phyloP scores from a whole-genome alignment of 192 early-diverging fungal species.

The Coemansia sp. region DNA sequence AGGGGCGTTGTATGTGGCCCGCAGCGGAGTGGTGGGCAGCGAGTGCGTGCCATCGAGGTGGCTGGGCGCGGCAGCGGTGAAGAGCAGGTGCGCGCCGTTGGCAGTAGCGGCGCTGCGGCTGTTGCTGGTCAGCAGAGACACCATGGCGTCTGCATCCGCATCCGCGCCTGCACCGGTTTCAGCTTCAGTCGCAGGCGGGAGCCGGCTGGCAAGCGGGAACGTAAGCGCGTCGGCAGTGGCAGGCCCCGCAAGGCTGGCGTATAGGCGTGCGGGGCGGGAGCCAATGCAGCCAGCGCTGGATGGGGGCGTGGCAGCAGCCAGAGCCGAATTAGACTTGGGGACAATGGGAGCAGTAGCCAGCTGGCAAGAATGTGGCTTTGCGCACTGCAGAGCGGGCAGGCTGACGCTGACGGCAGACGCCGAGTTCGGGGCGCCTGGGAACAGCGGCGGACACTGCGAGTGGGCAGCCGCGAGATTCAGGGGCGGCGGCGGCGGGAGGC shows the following conservation, averaged over 20 bases:
- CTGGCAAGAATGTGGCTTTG: conserved; percentile 27
- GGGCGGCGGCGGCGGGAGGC: conserved; percentile 43
- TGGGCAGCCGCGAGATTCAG: conserved; percentile 44
- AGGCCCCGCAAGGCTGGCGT: background rate
- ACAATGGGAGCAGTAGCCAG: conserved; percentile 23
- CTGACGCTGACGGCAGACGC: conserved; percentile 24
- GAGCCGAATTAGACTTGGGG: conserved; percentile 25
- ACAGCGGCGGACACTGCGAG: conserved; percentile 32
- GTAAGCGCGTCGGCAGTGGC: background rate
- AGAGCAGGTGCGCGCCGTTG: conserved; percentile 38
- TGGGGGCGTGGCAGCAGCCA: conserved; percentile 11
- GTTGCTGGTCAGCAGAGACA: conserved; percentile 33
- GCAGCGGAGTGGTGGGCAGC: conserved; percentile 46
- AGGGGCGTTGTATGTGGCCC: conserved; percentile 15
- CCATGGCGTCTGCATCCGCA: conserved; percentile 17
- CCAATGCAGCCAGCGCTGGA: conserved; percentile 2
- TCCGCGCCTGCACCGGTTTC: background rate
- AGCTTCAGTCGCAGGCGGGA: background rate
- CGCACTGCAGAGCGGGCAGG: conserved; percentile 15
- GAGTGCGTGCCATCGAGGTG: conserved; percentile 39
- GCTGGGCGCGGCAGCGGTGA: conserved; percentile 10
- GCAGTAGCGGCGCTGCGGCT: conserved; percentile 48
- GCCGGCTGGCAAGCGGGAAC: background rate
- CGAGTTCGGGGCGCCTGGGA: conserved; percentile 32
- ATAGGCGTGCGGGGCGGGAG: background rate